Percentiles rank a stretch among this genome's conserved stretches.
Evolutionary conservation across 768 basidiomycete species (phyloP).

Genomic region (Leccinum aurantiacum): DNA sequence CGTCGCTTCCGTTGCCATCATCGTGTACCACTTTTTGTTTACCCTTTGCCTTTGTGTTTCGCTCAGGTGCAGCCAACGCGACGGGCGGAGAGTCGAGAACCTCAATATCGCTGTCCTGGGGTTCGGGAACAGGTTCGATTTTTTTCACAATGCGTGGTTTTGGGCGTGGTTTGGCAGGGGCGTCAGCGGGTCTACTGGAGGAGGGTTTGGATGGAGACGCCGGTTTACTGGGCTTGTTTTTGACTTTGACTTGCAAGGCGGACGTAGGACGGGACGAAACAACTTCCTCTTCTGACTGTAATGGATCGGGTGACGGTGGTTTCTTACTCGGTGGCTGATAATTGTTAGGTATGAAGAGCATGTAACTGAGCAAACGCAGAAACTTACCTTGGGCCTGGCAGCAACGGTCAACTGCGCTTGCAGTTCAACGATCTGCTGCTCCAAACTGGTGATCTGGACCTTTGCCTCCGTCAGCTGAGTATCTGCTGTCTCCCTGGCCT

Average conservation of each 20-base stretch:
- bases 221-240: conserved; percentile 17
- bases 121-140: conserved; percentile 16
- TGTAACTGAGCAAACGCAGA: conserved; percentile 9
- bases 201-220: conserved; percentile 19
- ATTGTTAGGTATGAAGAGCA: neutral
- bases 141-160: conserved; percentile 23
- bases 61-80: conserved; percentile 21
- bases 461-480: conserved; percentile 37
- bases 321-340: conserved; percentile 17
- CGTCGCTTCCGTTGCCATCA: conserved; percentile 17
- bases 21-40: conserved; percentile 38
- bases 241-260: conserved; percentile 9
- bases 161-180: conserved; percentile 24
- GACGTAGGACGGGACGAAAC: conserved; percentile 19
- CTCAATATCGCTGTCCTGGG: conserved; percentile 35
- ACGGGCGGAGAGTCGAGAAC: conserved; percentile 19
- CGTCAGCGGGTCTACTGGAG: conserved; percentile 17
- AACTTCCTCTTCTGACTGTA: conserved; percentile 21
- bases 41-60: conserved; percentile 33
- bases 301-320: conserved; percentile 2
- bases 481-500: conserved; percentile 37
- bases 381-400: conserved; percentile 29
- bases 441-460: conserved; percentile 22
- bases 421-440: conserved; percentile 46
- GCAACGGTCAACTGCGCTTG: conserved; percentile 43